Conservation (phyloP, 2,329 filamentous ascomycete genomes). For the Ciborinia camelliae region DNA sequence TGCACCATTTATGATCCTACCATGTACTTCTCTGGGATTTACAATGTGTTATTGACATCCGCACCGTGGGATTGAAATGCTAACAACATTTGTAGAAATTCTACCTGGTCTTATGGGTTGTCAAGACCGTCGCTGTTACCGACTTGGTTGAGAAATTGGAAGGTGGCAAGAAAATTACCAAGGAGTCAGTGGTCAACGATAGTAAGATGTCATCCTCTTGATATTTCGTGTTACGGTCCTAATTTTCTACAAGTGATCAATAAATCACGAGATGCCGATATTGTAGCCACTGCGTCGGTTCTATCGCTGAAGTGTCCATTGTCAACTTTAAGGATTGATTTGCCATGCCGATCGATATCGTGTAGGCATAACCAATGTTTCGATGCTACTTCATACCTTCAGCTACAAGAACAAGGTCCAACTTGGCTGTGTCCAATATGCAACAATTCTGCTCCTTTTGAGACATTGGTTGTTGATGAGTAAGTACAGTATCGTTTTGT, state of each 20-base stretch:
- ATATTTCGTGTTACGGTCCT: neutral
- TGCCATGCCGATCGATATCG: slow-evolving; percentile 73
- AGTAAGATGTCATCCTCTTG: slow-evolving; percentile 51
- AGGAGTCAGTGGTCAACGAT: slow-evolving; percentile 77
- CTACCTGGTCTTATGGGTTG: slow-evolving; percentile 71
- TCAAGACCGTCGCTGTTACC: slow-evolving; percentile 67
- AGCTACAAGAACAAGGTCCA: slow-evolving; percentile 91
- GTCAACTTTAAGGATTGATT: slow-evolving; percentile 75
- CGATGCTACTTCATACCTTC: slow-evolving; percentile 86
- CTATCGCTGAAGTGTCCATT: slow-evolving; percentile 92
- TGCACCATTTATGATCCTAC: slow-evolving; percentile 23
- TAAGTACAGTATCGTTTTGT: slow-evolving; percentile 44
- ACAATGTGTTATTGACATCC: slow-evolving; percentile 1
- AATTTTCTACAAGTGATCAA: slow-evolving; percentile 60
- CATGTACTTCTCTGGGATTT: slow-evolving; percentile 20
- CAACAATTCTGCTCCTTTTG: slow-evolving; percentile 76
- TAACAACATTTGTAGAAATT: slow-evolving; percentile 55
- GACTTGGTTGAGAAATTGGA: slow-evolving; percentile 68
- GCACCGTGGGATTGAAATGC: neutral
- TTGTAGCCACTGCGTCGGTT: slow-evolving; percentile 81
- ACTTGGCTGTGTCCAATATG: slow-evolving; percentile 97
- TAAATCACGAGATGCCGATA: slow-evolving; percentile 81
- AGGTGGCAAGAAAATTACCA: slow-evolving; percentile 68
- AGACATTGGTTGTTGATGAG: slow-evolving; percentile 82
- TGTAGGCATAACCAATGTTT: slow-evolving; percentile 95